Evolutionary conservation across 2,329 filamentous ascomycete genomes (phyloP).

Genomic region (Aspergillus sp.): DNA sequence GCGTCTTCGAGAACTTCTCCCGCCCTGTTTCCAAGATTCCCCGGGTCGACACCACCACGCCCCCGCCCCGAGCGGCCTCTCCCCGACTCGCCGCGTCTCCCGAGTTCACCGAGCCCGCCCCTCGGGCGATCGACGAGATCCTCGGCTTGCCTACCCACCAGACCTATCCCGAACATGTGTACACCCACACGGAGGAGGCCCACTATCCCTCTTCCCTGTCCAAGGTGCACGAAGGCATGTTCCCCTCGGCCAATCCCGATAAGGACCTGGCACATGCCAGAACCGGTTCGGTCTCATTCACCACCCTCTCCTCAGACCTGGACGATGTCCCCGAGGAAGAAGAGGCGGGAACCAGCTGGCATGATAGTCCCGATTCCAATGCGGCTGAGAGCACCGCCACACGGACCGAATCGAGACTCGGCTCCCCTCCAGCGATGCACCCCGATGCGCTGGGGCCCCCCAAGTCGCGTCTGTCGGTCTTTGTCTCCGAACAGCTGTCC

Average conservation of each 20-base stretch:
- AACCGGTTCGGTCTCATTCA: conserved; percentile 43
- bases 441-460: conserved; percentile 13
- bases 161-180: conserved; percentile 31
- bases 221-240: conserved; percentile 29
- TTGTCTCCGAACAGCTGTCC: conserved; percentile 31
- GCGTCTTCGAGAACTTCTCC: conserved; percentile 55
- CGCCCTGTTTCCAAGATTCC: conserved; percentile 48
- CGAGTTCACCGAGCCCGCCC: conserved; percentile 34
- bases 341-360: conserved; percentile 31
- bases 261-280: conserved; percentile 35
- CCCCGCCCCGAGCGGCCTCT: conserved; percentile 38
- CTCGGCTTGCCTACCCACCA: conserved; percentile 32
- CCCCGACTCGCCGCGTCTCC: conserved; percentile 31
- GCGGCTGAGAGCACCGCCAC: conserved; percentile 15
- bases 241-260: conserved; percentile 31
- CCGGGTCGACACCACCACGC: conserved; percentile 38
- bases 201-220: conserved; percentile 12
- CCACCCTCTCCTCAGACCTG: conserved; percentile 39
- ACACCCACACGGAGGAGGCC: conserved; percentile 20
- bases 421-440: conserved; percentile 9
- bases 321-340: conserved; percentile 49
- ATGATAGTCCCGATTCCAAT: conserved; percentile 30
- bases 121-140: conserved; percentile 41
- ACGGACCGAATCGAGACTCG: conserved; percentile 18
- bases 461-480: conserved; percentile 31